A percentile compares a stretch with the other conserved stretches of the same genome.
These are phyloP conservation scores for Komagataella pastoris DNA, from an alignment of 805 yeast species.

Conservation along the genomic window DNA sequence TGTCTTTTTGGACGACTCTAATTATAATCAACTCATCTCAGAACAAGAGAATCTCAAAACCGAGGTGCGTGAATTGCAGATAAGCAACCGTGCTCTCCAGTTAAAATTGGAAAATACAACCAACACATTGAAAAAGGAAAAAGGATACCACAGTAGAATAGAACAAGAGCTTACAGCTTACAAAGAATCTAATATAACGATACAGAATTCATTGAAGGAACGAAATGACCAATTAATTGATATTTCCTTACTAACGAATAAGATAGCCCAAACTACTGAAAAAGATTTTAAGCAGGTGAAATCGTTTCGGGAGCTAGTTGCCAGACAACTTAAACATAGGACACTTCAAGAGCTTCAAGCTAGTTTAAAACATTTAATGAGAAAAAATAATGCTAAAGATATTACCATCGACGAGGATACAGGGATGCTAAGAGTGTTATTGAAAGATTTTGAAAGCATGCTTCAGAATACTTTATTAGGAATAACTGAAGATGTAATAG, in stretches of 20 bases:
- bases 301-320: background rate
- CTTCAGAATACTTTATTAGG: background rate
- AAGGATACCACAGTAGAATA: conserved; percentile 8
- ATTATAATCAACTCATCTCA: conserved; percentile 37
- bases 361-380: background rate
- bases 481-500: background rate
- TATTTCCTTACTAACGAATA: background rate
- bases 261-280: background rate
- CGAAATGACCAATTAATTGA: background rate
- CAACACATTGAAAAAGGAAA: conserved; percentile 7
- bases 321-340: background rate
- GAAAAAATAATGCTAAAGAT: background rate
- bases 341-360: background rate
- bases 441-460: background rate
- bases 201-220: background rate
- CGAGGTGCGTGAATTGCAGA: conserved; percentile 31
- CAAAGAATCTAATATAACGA: background rate
- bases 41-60: conserved; percentile 35
- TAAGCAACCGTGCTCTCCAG: conserved; percentile 24
- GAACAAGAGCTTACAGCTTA: background rate
- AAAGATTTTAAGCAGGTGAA: background rate
- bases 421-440: background rate
- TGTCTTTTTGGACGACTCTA: conserved; percentile 44
- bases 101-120: conserved; percentile 20
- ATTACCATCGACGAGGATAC: background rate